phyloP scores from a whole-genome alignment of 2,329 filamentous ascomycete genomes.

The Diaporthe ampelina region DNA sequence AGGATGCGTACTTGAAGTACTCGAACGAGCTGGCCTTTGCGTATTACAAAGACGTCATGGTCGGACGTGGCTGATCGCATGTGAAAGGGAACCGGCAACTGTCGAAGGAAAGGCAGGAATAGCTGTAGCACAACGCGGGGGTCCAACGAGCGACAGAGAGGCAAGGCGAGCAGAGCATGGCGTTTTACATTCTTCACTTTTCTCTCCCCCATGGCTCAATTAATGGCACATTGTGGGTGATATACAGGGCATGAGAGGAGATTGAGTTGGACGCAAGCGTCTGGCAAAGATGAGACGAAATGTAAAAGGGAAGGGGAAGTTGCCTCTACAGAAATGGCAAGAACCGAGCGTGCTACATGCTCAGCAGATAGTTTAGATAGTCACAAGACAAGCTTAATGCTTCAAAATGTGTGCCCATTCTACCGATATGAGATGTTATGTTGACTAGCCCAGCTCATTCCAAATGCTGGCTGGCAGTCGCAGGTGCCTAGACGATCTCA shows the following conservation, averaged over 20 bases:
- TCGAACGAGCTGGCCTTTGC: conserved; percentile 77
- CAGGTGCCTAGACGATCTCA: neutral
- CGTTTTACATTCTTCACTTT: neutral
- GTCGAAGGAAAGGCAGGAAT: neutral
- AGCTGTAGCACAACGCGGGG: neutral
- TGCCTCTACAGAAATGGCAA: conserved; percentile 48
- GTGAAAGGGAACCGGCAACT: neutral
- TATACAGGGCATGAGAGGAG: neutral
- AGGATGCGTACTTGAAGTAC: conserved; percentile 79
- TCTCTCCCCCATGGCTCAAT: neutral
- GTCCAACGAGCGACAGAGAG: neutral
- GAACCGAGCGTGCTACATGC: neutral
- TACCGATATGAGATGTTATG: neutral
- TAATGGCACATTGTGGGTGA: conserved; percentile 1
- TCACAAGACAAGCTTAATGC: conserved; percentile 26
- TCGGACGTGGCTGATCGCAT: conserved; percentile 46
- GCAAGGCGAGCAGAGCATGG: conserved; percentile 4
- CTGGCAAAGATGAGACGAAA: neutral
- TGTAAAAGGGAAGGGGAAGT: neutral
- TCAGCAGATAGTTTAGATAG: conserved; percentile 33
- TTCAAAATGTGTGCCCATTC: neutral
- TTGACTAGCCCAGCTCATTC: conserved; percentile 44
- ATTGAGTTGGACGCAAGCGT: neutral
- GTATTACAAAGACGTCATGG: conserved; percentile 77
- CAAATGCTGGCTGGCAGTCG: neutral